These are phyloP conservation scores for Elsinoe necatrix DNA, from an alignment of 2,329 filamentous ascomycete genomes.

Conservation along the genomic window DNA sequence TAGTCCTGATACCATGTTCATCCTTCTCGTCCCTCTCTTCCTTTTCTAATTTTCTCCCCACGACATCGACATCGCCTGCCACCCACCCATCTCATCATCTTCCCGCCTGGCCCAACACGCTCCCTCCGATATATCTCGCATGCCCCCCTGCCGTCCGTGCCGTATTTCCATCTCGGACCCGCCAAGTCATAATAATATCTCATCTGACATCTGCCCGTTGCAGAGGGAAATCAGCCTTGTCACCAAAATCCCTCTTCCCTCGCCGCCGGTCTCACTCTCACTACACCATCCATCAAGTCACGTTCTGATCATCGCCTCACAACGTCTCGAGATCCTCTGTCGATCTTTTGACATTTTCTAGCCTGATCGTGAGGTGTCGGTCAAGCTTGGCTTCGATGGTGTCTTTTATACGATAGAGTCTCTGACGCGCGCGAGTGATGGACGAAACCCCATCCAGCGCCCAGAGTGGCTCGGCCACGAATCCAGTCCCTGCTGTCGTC, in stretches of 20 bases:
- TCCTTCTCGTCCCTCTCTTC: constrained; percentile 11
- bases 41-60: constrained; percentile 13
- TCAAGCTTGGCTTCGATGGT: constrained; percentile 11
- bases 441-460: constrained; percentile 3
- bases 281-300: not conserved
- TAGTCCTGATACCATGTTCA: constrained; percentile 2
- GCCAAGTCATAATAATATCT: constrained; percentile 13
- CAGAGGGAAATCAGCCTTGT: not conserved
- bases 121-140: not conserved
- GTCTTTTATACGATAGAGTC: constrained; percentile 7
- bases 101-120: not conserved
- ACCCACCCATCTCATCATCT: not conserved
- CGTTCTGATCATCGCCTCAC: not conserved
- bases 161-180: constrained; percentile 6
- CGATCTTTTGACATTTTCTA: not conserved
- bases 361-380: not conserved
- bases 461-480: constrained; percentile 12
- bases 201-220: constrained; percentile 7
- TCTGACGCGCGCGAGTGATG: constrained; percentile 13
- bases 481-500: not conserved
- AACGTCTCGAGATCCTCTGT: not conserved
- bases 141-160: constrained; percentile 3
- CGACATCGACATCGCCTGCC: not conserved
- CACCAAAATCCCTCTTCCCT: not conserved
- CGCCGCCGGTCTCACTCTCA: not conserved